Base-by-base conservation (phyloP, 2,329 filamentous ascomycete genomes). In the Monosporascus cannonballus region DNA sequence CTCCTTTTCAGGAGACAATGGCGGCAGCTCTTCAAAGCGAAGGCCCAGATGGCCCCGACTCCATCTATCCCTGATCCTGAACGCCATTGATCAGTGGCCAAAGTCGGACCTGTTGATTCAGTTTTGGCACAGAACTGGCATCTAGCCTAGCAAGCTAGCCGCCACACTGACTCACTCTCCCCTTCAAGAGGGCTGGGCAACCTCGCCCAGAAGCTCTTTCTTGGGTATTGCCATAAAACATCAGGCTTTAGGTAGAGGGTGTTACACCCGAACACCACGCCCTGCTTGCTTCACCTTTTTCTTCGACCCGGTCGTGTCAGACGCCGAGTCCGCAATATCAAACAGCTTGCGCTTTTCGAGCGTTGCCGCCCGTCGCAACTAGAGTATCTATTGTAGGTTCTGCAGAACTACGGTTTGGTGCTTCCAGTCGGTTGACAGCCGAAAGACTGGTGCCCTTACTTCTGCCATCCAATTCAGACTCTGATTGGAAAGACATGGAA, bases 111-210 rank as follows among this genome's bases (percentile, higher is more conserved):
- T 42, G 46, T 55, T 56, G 53, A 50, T 56, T 63, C 67, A 48
- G 58, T 61, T 56, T 74, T 80, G 51, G 71, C 73, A 69, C 90
- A 94, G 59, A 85, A 82, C 63, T 92, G 84, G 67, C 90, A 95
- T 51, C 65, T 70, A 30, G 65, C 73, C 47, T 81, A 79, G 67
- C 82, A 84, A 37, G 83, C 76, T 49, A 94, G 73, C 62, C 80
- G 81, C 81, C 89, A 90, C 87, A 92, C 92, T 42, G 86, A 80
- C 68, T 94, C 89, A 42, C 81, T 80, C 64, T 79, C 80, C 53
- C 76, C 78, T 50, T 74, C 72, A 48, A 93, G 74, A 27, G 89
- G 89, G 52, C 77, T 76, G 47, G 89, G 89, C 73, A 91, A 82
- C 59, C 79, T 78, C 25, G 82, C 82, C 72, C 81, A 81, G 67